phyloP scores from a whole-genome alignment of 441 rosid species.

The Corymbia citriodora region DNA sequence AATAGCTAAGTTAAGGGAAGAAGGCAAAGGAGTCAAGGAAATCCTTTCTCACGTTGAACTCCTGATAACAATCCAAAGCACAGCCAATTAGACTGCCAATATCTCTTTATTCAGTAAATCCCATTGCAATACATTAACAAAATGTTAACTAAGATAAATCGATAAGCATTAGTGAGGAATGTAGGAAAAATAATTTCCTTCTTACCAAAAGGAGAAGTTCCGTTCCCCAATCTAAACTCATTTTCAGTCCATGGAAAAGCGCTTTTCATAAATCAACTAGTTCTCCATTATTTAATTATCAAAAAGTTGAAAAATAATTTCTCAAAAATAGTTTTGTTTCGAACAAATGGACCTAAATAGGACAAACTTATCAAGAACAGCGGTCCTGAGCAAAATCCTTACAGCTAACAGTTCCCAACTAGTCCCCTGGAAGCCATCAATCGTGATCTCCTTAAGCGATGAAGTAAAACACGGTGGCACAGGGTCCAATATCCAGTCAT shows the following conservation, averaged over 20 bases:
- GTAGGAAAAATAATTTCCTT: background rate
- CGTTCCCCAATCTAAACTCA: background rate
- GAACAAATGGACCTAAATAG: background rate
- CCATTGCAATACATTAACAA: background rate
- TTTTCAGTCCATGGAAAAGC: background rate
- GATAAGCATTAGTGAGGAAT: background rate
- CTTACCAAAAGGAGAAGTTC: background rate
- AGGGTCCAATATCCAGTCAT: background rate
- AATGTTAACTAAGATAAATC: background rate
- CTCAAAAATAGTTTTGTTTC: background rate
- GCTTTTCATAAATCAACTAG: background rate
- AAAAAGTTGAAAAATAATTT: too few species aligned
- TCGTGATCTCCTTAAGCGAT: background rate
- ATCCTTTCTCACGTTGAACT: background rate
- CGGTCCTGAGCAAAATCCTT: background rate
- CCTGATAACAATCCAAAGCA: background rate
- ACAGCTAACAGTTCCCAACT: background rate
- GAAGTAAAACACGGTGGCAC: background rate
- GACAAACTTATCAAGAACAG: background rate
- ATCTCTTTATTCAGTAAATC: background rate
- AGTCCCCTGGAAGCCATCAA: background rate
- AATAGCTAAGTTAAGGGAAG: background rate
- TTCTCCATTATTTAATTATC: background rate
- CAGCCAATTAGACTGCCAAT: background rate
- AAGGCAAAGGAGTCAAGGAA: background rate